These are phyloP conservation scores for Pichia pseudocactophila DNA, from an alignment of 805 yeast genomes.

Conservation along the genomic window DNA sequence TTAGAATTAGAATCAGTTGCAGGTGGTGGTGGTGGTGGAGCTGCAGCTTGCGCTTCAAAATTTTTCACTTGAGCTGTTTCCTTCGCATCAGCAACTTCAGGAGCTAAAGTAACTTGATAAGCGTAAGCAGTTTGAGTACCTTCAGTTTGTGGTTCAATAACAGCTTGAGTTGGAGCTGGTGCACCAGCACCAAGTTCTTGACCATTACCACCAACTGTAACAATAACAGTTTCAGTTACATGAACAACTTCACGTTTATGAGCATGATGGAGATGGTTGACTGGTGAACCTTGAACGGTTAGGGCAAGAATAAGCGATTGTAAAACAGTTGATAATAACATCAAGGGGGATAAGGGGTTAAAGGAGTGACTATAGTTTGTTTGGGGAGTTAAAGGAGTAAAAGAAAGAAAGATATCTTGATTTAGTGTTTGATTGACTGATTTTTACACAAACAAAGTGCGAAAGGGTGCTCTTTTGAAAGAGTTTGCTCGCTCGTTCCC, in stretches of 20 bases:
- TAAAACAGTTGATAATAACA: constrained; percentile 30
- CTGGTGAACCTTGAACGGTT: constrained; percentile 51
- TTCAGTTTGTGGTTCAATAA: constrained; percentile 7
- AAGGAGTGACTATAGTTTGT: background rate
- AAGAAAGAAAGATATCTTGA: too few relatives aligned
- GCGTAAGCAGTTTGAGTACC: constrained; percentile 11
- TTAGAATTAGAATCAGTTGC: constrained; percentile 17
- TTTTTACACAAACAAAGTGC: too few relatives aligned
- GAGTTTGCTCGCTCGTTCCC: too few relatives aligned
- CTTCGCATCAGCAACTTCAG: constrained; percentile 24
- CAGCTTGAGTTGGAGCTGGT: constrained; percentile 23
- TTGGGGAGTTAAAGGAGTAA: background rate
- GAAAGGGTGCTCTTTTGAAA: too few relatives aligned
- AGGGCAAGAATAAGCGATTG: constrained; percentile 31
- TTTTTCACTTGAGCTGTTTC: constrained; percentile 8
- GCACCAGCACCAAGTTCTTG: constrained; percentile 26
- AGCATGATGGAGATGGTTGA: constrained; percentile 49
- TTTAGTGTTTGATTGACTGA: too few relatives aligned
- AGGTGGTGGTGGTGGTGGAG: constrained; percentile 12
- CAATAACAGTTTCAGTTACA: constrained; percentile 40
- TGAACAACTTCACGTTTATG: constrained; percentile 48
- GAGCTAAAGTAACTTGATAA: constrained; percentile 11
- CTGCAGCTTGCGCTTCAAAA: constrained; percentile 10
- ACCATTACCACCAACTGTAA: constrained; percentile 33
- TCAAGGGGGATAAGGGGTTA: constrained; percentile 2